phyloP scores from a whole-genome alignment of 139 green algal genomes.

The Diplosphaera chodatii region DNA sequence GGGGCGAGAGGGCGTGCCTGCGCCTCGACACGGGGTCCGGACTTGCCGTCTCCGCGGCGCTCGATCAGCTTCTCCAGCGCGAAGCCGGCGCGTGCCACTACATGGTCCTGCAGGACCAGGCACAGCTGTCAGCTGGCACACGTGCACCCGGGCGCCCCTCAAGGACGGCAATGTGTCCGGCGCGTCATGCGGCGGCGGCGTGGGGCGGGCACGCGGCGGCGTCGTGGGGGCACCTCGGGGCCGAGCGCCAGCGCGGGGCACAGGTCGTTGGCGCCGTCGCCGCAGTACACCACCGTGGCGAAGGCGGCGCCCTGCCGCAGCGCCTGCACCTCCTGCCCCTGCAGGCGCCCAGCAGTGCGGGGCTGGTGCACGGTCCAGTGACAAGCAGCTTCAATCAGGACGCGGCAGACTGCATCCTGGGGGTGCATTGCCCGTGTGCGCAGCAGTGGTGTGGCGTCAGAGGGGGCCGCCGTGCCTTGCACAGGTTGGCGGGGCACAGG shows the following conservation, averaged over 20 bases:
- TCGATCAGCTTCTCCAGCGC: slow-evolving; percentile 20
- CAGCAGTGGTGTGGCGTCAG: too few species aligned
- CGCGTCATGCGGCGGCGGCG: too few species aligned
- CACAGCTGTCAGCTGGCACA: not conserved
- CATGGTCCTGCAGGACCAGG: not conserved
- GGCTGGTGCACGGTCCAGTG: too few species aligned
- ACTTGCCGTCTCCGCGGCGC: not conserved
- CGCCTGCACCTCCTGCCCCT: slow-evolving; percentile 54
- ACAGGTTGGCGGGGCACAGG: slow-evolving; percentile 71
- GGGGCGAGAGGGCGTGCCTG: not conserved
- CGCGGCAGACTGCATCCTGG: too few species aligned
- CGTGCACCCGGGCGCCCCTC: too few species aligned
- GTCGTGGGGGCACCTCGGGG: not conserved
- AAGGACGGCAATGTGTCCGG: too few species aligned
- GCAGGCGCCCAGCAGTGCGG: not conserved
- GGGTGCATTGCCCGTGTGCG: too few species aligned
- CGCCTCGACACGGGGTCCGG: slow-evolving; percentile 9
- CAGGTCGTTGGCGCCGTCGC: slow-evolving; percentile 75
- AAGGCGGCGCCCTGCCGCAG: slow-evolving; percentile 25
- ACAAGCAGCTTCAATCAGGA: not conserved
- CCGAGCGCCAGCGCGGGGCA: slow-evolving; percentile 65
- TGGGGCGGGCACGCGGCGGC: not conserved
- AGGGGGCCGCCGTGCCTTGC: slow-evolving; percentile 40
- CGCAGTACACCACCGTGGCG: slow-evolving; percentile 54
- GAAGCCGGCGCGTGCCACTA: not conserved